Evolutionary conservation across 78 protist genomes (phyloP).

Genomic region (Thecamonas trahens): DNA sequence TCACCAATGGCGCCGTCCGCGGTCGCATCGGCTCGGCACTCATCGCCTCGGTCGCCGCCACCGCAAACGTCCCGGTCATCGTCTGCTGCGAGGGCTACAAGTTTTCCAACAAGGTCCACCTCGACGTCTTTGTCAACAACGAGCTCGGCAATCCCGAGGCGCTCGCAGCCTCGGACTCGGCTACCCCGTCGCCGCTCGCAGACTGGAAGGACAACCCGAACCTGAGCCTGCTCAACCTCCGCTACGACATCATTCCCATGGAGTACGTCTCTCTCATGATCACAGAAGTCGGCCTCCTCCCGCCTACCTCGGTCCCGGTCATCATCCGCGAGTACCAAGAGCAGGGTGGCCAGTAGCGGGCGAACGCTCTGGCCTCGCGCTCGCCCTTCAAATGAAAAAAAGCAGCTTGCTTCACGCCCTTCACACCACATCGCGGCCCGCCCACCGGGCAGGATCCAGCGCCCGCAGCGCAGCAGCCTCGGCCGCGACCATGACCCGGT

Average conservation of each 20-base stretch:
- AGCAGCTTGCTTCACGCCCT: no score
- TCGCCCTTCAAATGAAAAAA: no score
- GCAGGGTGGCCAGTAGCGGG: no score
- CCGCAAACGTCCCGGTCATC: constrained; percentile 82
- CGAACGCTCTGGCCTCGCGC: no score
- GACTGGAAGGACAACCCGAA: constrained; percentile 6
- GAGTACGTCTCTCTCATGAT: constrained; percentile 79
- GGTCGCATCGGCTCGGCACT: constrained; percentile 78
- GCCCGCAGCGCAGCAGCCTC: no score
- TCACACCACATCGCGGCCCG: no score
- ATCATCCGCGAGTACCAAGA: constrained; percentile 79
- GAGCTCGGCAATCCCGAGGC: constrained; percentile 74
- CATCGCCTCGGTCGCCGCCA: constrained; percentile 79
- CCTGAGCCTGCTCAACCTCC: constrained; percentile 74
- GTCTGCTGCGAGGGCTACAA: constrained; percentile 93
- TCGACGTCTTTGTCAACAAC: constrained; percentile 87
- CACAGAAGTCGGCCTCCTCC: constrained; percentile 90
- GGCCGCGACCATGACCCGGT: no score
- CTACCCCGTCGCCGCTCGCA: not conserved
- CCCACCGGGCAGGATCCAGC: no score
- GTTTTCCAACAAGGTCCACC: constrained; percentile 76
- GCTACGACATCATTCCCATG: constrained; percentile 92
- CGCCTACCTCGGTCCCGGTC: constrained; percentile 93
- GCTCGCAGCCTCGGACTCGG: not conserved
- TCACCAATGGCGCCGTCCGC: constrained; percentile 77